Conservation (phyloP, 2,329 filamentous ascomycete genomes). For the Colletotrichum melonis region DNA sequence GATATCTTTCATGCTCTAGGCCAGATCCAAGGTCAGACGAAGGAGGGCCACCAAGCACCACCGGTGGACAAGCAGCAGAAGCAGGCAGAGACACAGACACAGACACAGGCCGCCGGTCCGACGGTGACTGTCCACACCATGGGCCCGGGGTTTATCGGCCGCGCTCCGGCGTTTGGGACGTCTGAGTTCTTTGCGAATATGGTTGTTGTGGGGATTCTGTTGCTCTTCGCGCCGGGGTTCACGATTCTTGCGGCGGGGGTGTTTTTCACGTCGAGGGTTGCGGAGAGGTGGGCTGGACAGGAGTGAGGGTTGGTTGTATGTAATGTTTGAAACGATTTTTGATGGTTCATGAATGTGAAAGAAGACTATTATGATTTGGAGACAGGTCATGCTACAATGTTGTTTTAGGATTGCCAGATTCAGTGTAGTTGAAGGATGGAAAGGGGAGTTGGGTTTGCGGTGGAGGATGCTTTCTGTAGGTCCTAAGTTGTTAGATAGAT, state of each 20-base stretch:
- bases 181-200: slow-evolving; percentile 30
- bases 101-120: background rate
- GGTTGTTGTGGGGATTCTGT: slow-evolving; percentile 18
- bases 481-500: background rate
- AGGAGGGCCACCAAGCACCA: background rate
- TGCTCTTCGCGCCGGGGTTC: slow-evolving; percentile 30
- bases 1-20: slow-evolving; percentile 15
- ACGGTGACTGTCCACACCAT: slow-evolving; percentile 23
- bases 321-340: background rate
- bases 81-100: background rate
- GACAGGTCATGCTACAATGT: too few relatives aligned
- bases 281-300: slow-evolving; percentile 23
- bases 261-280: slow-evolving; percentile 28
- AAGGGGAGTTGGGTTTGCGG: background rate
- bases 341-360: background rate
- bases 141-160: slow-evolving; percentile 21
- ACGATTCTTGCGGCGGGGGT: slow-evolving; percentile 28
- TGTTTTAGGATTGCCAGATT: background rate
- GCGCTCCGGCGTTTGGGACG: slow-evolving; percentile 23
- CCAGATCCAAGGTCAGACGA: background rate
- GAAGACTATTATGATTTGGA: background rate
- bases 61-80: background rate
- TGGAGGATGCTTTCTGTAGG: background rate
- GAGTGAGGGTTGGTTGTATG: background rate
- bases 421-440: background rate